Conservation (phyloP, 495 filamentous ascomycete genomes). For the Aspergillus egyptiacus region DNA sequence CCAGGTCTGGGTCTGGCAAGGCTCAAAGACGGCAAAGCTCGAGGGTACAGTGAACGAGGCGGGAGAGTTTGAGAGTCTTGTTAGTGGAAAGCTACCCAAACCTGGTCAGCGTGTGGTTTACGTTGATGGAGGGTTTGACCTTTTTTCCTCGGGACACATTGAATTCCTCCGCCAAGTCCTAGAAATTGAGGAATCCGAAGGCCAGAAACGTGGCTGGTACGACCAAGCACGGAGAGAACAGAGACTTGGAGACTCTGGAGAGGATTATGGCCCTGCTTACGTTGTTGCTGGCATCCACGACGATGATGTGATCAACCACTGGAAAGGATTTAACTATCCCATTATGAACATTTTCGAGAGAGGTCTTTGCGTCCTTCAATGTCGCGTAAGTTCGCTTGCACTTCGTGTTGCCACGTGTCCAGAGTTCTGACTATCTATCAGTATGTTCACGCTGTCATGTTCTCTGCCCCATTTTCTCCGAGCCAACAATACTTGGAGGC, state of each 20-base stretch:
- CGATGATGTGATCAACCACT: slow-evolving; percentile 86
- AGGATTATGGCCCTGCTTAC: slow-evolving; percentile 74
- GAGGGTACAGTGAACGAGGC: slow-evolving; percentile 44
- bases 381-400: slow-evolving; percentile 55
- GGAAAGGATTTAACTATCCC: slow-evolving; percentile 96
- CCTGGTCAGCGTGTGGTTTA: slow-evolving; percentile 84
- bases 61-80: slow-evolving; percentile 55
- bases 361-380: slow-evolving; percentile 91
- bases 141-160: slow-evolving; percentile 95
- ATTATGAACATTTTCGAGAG: slow-evolving; percentile 99
- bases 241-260: slow-evolving; percentile 52
- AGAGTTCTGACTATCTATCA: slow-evolving; percentile 33
- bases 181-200: slow-evolving; percentile 61
- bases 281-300: slow-evolving; percentile 90
- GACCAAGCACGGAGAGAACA: slow-evolving; percentile 53
- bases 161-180: slow-evolving; percentile 79
- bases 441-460: slow-evolving; percentile 82
- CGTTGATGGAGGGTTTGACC: slow-evolving; percentile 93
- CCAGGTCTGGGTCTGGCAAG: slow-evolving; percentile 75
- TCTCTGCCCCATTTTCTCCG: slow-evolving; percentile 83
- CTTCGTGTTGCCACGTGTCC: not conserved
- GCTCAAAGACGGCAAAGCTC: slow-evolving; percentile 48
- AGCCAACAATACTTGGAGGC: slow-evolving; percentile 66
- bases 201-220: slow-evolving; percentile 65
- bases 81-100: slow-evolving; percentile 58